Percentiles rank a stretch among this genome's conserved stretches.
phyloP scores from a whole-genome alignment of 2,329 filamentous ascomycete genomes.

The Emericellopsis cladophorae region DNA sequence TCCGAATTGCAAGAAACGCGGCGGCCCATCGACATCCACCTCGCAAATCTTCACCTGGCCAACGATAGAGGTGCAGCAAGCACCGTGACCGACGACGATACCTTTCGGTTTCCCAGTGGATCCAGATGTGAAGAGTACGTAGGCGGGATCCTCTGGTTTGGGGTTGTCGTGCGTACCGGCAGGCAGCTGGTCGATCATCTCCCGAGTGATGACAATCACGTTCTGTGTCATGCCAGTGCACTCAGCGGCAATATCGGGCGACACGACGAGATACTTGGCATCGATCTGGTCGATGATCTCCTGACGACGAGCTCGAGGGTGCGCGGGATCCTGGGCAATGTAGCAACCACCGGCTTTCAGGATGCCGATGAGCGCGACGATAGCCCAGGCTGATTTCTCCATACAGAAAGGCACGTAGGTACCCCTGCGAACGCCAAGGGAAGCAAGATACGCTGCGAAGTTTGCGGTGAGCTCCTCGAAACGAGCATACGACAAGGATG shows the following conservation, averaged over 20 bases:
- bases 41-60: background rate
- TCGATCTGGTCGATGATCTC: background rate
- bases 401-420: slow-evolving; percentile 2
- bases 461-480: background rate
- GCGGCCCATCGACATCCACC: background rate
- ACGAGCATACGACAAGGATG: background rate
- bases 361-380: slow-evolving; percentile 1
- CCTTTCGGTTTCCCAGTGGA: slow-evolving; percentile 46
- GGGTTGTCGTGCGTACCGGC: background rate
- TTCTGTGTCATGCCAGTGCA: background rate
- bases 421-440: background rate
- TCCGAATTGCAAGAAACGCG: slow-evolving; percentile 1
- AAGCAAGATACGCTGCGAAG: background rate
- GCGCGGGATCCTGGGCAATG: slow-evolving; percentile 2
- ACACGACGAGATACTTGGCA: background rate
- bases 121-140: slow-evolving; percentile 35
- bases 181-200: background rate
- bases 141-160: background rate
- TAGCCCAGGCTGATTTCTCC: slow-evolving; percentile 2
- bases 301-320: slow-evolving; percentile 1
- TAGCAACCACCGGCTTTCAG: slow-evolving; percentile 1
- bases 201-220: background rate
- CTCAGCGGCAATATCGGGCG: background rate
- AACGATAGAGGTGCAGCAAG: background rate
- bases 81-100: slow-evolving; percentile 20